These are phyloP conservation scores for Zygoascus biomembranicola DNA, from an alignment of 805 yeast genomes.

Conservation along the genomic window DNA sequence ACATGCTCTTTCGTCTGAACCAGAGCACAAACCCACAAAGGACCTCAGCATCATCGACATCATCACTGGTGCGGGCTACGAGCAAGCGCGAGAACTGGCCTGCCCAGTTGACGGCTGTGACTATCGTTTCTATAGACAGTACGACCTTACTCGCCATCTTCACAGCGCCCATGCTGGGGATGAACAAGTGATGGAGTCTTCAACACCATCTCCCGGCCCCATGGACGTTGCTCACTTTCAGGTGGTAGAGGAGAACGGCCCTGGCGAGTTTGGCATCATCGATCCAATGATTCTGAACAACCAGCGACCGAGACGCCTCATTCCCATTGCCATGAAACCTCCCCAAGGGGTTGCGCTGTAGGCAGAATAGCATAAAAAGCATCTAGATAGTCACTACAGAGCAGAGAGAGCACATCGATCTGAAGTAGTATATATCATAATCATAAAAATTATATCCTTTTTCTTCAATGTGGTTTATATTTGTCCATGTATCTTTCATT, in stretches of 20 bases:
- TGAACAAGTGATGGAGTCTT: neutral
- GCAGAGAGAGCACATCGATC: neutral
- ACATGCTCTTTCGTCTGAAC: neutral
- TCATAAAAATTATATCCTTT: neutral
- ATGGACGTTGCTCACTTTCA: neutral
- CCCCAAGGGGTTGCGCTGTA: too few relatives aligned
- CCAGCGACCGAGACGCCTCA: too few relatives aligned
- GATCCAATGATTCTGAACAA: constrained; percentile 6
- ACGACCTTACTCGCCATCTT: constrained; percentile 33
- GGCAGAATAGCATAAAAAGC: too few relatives aligned
- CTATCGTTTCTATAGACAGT: constrained; percentile 29
- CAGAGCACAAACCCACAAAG: neutral
- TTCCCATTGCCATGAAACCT: too few relatives aligned
- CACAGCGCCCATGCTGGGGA: constrained; percentile 10
- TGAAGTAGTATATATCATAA: neutral
- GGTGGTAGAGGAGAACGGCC: neutral
- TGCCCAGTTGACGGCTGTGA: constrained; percentile 28
- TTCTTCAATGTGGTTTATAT: too few relatives aligned
- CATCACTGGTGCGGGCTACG: constrained; percentile 31
- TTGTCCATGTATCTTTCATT: neutral
- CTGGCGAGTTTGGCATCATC: neutral
- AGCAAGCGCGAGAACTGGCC: constrained; percentile 20
- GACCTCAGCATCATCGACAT: constrained; percentile 22
- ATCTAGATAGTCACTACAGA: too few relatives aligned
- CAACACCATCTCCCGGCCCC: neutral